phyloP scores from a whole-genome alignment of 257 asterid genomes.

The Lavandula angustifolia region DNA sequence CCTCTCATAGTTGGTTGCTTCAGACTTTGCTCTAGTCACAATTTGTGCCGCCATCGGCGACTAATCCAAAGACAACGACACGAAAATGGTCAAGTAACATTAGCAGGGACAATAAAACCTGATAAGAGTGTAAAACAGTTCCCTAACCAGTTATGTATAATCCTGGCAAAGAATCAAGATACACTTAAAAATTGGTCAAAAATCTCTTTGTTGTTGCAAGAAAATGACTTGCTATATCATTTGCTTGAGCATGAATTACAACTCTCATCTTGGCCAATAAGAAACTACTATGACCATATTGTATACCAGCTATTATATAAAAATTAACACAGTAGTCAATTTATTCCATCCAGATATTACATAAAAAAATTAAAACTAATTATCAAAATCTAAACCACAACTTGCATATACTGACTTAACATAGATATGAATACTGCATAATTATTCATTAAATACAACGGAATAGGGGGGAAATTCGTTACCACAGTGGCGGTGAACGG shows the following conservation, averaged over 20 bases:
- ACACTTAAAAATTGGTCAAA: not conserved
- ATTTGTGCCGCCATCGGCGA: constrained; percentile 91
- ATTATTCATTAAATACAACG: not conserved
- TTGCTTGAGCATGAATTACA: constrained; percentile 11
- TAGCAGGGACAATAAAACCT: constrained; percentile 13
- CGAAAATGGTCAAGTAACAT: constrained; percentile 28
- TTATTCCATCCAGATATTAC: constrained; percentile 6
- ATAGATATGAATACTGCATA: not conserved
- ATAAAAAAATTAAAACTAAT: constrained; percentile 1
- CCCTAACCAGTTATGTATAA: not conserved
- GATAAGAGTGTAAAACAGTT: not conserved
- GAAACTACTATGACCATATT: not conserved
- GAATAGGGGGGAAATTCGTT: not conserved
- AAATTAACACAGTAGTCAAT: constrained; percentile 6
- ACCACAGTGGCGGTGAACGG: constrained; percentile 85
- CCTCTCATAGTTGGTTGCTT: constrained; percentile 74
- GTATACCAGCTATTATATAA: not conserved
- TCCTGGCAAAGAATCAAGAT: not conserved
- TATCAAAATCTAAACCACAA: constrained; percentile 8
- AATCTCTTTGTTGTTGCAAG: not conserved
- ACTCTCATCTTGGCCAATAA: not conserved
- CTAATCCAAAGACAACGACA: constrained; percentile 89
- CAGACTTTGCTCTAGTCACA: constrained; percentile 76
- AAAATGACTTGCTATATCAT: not conserved
- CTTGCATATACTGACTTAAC: not conserved